A percentile compares a stretch with the other conserved stretches of the same genome.
Evolutionary conservation across 2,329 filamentous ascomycete species (phyloP).

Genomic region (Pseudocercospora ulei): DNA sequence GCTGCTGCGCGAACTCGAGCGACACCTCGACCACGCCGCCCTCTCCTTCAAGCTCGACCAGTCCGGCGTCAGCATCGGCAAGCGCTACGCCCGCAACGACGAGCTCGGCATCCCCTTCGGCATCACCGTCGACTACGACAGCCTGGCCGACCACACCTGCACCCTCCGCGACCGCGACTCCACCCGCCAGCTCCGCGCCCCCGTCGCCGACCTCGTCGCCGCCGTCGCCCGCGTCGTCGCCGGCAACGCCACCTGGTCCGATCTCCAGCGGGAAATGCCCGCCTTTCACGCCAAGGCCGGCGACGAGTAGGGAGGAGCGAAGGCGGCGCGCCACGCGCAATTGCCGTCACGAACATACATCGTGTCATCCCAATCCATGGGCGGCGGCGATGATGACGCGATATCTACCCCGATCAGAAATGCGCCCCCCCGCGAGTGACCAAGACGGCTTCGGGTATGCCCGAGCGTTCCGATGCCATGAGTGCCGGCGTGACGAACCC

Average conservation of each 20-base stretch:
- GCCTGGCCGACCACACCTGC: constrained; percentile 72
- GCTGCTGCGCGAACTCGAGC: constrained; percentile 61
- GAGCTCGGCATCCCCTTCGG: constrained; percentile 90
- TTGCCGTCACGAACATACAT: constrained; percentile 23
- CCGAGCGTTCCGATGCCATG: neutral
- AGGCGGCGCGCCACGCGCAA: constrained; percentile 39
- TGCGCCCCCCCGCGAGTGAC: too few species aligned
- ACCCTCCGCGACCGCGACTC: constrained; percentile 86
- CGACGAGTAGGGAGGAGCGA: constrained; percentile 36
- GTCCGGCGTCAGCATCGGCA: constrained; percentile 84
- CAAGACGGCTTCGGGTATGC: too few species aligned
- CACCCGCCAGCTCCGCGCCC: constrained; percentile 79
- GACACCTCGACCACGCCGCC: constrained; percentile 63
- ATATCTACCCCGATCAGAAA: too few species aligned
- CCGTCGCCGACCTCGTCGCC: constrained; percentile 66
- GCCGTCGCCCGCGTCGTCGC: constrained; percentile 58
- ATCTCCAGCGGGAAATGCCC: constrained; percentile 68
- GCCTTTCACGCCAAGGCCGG: constrained; percentile 68
- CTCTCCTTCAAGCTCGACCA: constrained; percentile 82
- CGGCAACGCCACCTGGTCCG: constrained; percentile 56
- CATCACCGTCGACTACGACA: constrained; percentile 94
- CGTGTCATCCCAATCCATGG: neutral
- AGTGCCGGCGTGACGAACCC: too few species aligned
- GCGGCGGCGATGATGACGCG: neutral
- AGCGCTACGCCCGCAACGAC: constrained; percentile 89